Conservation (phyloP, 2,329 filamentous ascomycete species). For the Cladorrhinum sp. region DNA sequence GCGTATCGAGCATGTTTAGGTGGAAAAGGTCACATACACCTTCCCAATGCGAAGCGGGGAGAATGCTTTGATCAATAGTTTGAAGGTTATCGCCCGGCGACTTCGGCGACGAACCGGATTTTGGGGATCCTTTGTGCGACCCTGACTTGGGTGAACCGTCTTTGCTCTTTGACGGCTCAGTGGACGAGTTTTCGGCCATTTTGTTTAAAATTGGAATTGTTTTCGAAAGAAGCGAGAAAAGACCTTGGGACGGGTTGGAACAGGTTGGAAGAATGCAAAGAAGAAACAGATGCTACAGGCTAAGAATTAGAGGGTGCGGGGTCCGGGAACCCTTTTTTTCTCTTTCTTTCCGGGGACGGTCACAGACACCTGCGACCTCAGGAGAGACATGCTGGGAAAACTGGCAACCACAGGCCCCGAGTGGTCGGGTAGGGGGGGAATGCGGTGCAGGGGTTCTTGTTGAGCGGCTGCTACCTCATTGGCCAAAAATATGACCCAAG, state of each 20-base stretch:
- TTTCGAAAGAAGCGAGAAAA: neutral
- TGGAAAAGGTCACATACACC: neutral
- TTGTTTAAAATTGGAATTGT: neutral
- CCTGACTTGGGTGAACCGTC: neutral
- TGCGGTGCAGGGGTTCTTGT: neutral
- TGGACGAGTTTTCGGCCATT: neutral
- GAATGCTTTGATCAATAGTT: neutral
- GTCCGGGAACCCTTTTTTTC: neutral
- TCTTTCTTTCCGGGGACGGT: neutral
- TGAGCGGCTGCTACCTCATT: neutral
- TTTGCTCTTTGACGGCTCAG: neutral
- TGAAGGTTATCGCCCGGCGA: neutral
- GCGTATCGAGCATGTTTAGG: neutral
- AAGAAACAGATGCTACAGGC: neutral
- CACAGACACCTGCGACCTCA: neutral
- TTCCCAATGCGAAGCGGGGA: neutral
- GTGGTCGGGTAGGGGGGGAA: neutral
- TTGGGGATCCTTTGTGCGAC: neutral
- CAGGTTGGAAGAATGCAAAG: neutral
- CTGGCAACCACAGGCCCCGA: neutral
- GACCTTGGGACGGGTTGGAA: neutral
- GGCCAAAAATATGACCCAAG: neutral
- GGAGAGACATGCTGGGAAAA: neutral
- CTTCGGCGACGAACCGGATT: neutral
- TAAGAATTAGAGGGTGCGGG: neutral